Percentiles rank a stretch among this genome's conserved stretches.
Conservation (phyloP, 257 asterid species). For the Lycium barbarum region DNA sequence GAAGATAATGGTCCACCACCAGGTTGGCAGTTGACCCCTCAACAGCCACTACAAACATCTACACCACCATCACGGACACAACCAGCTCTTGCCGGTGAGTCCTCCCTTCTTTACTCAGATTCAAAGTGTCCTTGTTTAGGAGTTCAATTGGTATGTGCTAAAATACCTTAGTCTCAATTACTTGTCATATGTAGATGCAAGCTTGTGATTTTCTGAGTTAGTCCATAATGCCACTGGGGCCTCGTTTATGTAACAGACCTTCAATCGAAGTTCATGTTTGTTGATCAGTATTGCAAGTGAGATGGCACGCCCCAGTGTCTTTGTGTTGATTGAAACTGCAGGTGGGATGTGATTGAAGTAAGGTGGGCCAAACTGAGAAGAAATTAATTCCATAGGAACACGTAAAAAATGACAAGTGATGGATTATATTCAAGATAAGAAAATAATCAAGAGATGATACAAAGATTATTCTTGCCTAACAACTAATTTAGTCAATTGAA, state of each 20-base stretch:
- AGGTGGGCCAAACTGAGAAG: neutral
- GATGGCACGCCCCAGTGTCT: neutral
- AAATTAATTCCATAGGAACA: neutral
- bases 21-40: slow-evolving; percentile 62
- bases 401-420: neutral
- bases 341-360: neutral
- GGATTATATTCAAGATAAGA: slow-evolving; percentile 11
- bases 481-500: neutral
- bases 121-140: neutral
- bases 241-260: neutral
- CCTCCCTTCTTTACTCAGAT: neutral
- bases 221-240: neutral
- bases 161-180: neutral
- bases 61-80: slow-evolving; percentile 46
- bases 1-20: slow-evolving; percentile 79
- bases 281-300: neutral
- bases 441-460: neutral
- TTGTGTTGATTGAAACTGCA: neutral
- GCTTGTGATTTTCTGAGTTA: neutral
- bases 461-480: neutral
- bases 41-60: slow-evolving; percentile 44
- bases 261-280: neutral
- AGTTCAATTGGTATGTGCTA: neutral
- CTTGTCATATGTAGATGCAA: neutral
- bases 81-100: slow-evolving; percentile 52